phyloP scores from a whole-genome alignment of 2,329 filamentous ascomycete genomes.

The Hawksworthiomyces lignivorus region DNA sequence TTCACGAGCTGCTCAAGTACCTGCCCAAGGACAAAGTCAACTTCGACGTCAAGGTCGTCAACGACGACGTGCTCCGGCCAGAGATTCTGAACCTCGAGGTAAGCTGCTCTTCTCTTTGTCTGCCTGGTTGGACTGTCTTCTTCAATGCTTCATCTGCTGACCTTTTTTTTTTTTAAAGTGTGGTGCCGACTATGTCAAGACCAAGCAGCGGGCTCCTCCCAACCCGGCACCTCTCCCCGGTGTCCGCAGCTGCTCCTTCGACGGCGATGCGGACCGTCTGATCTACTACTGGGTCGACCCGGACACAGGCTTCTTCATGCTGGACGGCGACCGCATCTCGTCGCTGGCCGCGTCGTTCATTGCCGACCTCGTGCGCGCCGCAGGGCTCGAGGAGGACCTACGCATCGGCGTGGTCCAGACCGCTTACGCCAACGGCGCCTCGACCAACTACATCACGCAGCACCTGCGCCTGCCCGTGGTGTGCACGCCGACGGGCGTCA shows the following conservation, averaged over 20 bases:
- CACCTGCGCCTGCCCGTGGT: constrained; percentile 82
- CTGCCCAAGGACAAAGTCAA: constrained; percentile 62
- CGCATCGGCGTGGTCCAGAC: constrained; percentile 95
- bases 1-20: constrained; percentile 77
- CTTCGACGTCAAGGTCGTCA: constrained; percentile 72
- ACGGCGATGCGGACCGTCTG: constrained; percentile 91
- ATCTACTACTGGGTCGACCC: constrained; percentile 91
- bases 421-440: constrained; percentile 93
- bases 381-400: constrained; percentile 70
- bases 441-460: constrained; percentile 85
- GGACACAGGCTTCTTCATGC: constrained; percentile 76
- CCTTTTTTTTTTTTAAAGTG: too few species aligned
- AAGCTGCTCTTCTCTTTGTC: constrained; percentile 25
- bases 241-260: constrained; percentile 80
- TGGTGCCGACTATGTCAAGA: constrained; percentile 96
- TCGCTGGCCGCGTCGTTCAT: constrained; percentile 92
- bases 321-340: constrained; percentile 94
- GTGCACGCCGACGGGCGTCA: constrained; percentile 92
- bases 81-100: constrained; percentile 85
- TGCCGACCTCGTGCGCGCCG: constrained; percentile 75
- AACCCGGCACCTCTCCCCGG: constrained; percentile 68
- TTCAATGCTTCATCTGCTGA: too few species aligned
- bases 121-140: too few species aligned
- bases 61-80: constrained; percentile 86
- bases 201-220: constrained; percentile 82